These are phyloP conservation scores for Volutella citrinella DNA, from an alignment of 2,329 filamentous ascomycete genomes.

Conservation along the genomic window DNA sequence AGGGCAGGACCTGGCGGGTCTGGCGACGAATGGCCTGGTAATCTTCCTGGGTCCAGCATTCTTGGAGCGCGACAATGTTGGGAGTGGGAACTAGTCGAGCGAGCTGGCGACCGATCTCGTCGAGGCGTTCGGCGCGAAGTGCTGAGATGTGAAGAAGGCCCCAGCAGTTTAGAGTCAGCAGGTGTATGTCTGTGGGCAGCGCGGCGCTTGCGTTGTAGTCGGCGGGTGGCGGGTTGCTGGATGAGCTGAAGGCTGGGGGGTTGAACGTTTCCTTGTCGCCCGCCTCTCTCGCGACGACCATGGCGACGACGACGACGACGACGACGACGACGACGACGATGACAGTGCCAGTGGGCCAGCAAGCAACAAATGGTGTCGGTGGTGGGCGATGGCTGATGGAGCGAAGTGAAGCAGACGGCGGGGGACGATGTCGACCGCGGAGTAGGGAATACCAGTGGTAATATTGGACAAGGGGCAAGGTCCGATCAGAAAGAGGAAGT, in stretches of 20 bases:
- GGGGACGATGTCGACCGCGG: too few species aligned
- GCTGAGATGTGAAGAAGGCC: slow-evolving; percentile 84
- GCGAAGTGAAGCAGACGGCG: too few species aligned
- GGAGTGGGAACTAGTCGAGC: slow-evolving; percentile 65
- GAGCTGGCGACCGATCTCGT: slow-evolving; percentile 80
- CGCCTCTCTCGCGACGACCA: too few species aligned
- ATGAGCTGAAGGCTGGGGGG: slow-evolving; percentile 16
- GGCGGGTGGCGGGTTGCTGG: slow-evolving; percentile 14
- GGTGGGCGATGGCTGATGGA: too few species aligned
- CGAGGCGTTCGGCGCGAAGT: slow-evolving; percentile 72
- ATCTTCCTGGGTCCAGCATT: slow-evolving; percentile 88
- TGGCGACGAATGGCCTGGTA: slow-evolving; percentile 73
- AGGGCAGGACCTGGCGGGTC: slow-evolving; percentile 72
- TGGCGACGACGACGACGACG: too few species aligned
- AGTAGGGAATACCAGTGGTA: too few species aligned
- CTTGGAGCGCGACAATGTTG: slow-evolving; percentile 88
- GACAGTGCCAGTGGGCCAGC: too few species aligned
- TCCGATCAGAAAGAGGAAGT: too few species aligned
- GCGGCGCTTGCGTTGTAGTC: slow-evolving; percentile 22
- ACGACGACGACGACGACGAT: too few species aligned
- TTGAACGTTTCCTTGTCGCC: too few species aligned
- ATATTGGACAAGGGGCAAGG: too few species aligned
- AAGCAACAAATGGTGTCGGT: too few species aligned
- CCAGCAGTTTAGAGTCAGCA: slow-evolving; percentile 96
- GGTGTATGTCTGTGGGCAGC: slow-evolving; percentile 62